phyloP scores from a whole-genome alignment of 441 rosid genomes.

The Gossypium gossypioides region DNA sequence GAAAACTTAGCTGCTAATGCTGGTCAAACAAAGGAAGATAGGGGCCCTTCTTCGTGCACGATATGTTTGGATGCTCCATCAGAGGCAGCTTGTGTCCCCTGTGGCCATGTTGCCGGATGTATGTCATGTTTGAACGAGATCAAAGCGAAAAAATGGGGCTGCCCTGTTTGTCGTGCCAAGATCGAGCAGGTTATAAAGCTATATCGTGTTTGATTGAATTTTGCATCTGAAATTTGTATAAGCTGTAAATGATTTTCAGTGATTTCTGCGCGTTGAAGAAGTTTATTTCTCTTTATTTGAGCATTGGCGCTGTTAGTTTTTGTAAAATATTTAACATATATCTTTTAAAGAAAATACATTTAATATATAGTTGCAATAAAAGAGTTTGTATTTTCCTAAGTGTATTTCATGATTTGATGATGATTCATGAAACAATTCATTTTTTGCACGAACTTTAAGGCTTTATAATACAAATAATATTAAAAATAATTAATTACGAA shows the following conservation, averaged over 20 bases:
- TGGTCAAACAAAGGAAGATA: constrained; percentile 41
- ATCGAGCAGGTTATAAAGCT: constrained; percentile 65
- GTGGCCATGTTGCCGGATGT: constrained; percentile 95
- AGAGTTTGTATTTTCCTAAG: background rate
- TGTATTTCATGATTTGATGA: background rate
- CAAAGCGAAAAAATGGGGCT: constrained; percentile 80
- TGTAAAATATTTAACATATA: background rate
- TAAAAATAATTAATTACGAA: too few relatives aligned
- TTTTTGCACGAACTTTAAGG: too few relatives aligned
- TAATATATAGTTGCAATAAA: background rate
- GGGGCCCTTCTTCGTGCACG: constrained; percentile 42
- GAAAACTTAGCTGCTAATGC: constrained; percentile 25
- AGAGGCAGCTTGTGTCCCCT: constrained; percentile 84
- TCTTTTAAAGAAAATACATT: too few relatives aligned
- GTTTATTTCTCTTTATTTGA: background rate
- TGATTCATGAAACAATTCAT: background rate
- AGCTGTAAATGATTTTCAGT: background rate
- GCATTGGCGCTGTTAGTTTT: background rate
- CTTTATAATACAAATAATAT: too few relatives aligned
- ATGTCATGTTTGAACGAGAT: constrained; percentile 80
- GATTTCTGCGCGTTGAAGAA: background rate
- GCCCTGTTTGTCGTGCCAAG: constrained; percentile 85
- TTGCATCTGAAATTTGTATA: background rate
- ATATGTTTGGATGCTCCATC: constrained; percentile 86
- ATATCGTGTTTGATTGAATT: constrained; percentile 64